Evolutionary conservation across 305 asterid species (phyloP).

Genomic region (Fraxinus sp.): DNA sequence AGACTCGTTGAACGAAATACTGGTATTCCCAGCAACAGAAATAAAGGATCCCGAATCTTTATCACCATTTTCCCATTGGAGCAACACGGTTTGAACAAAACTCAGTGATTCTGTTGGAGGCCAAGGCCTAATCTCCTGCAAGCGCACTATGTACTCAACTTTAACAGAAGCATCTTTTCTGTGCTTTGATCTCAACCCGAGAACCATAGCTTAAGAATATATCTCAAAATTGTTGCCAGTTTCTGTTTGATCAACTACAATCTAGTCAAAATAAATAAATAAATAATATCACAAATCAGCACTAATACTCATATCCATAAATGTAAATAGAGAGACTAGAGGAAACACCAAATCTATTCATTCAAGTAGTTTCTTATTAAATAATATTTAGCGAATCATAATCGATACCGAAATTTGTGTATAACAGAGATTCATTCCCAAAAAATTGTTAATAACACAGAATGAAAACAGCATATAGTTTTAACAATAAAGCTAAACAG

Average conservation of each 20-base stretch:
- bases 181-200: slow-evolving; percentile 63
- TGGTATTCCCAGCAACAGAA: slow-evolving; percentile 55
- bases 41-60: slow-evolving; percentile 61
- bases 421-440: neutral
- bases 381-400: neutral
- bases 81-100: slow-evolving; percentile 66
- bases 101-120: slow-evolving; percentile 72
- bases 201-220: slow-evolving; percentile 53
- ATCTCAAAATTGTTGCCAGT: neutral
- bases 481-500: slow-evolving; percentile 2
- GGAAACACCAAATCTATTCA: neutral
- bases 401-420: neutral
- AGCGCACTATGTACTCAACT: slow-evolving; percentile 52
- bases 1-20: slow-evolving; percentile 60
- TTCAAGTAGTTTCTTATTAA: neutral
- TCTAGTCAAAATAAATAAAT: neutral
- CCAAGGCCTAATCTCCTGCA: slow-evolving; percentile 81
- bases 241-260: slow-evolving; percentile 22
- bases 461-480: neutral
- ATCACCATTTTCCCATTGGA: slow-evolving; percentile 70
- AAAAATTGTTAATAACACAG: neutral
- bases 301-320: neutral
- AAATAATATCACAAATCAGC: neutral
- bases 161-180: slow-evolving; percentile 52
- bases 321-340: neutral